Evolutionary conservation across 73 alveolate species (phyloP), one percentile per base, ranked within the genome.

Genomic region (Strombidium stylifer): DNA sequence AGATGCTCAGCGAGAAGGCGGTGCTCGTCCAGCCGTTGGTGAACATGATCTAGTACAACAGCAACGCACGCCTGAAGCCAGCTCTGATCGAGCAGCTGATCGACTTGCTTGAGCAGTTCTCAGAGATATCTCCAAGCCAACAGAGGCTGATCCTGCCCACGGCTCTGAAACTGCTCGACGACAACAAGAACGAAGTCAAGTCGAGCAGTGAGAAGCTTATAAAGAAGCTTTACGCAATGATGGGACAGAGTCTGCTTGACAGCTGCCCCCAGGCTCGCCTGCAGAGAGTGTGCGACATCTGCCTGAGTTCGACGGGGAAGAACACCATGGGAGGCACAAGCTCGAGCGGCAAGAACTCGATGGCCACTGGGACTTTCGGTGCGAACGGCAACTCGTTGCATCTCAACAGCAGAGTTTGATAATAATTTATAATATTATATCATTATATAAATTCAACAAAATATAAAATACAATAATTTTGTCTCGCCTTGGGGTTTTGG

Each of bases 1-100:
- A 56, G 46, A 15, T 14, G 2, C 44, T 56, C 21, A 5, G 44
- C 20, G 70, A 56, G 34, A 56, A 36, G 37, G 7, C 52, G 5
- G 25, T 56, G 8, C 23, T 56, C 3, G 39, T 56, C 11, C 26
- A 56, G 39, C 52, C 70, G 18, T 19, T 56, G 14, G 19, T 56
- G 2, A 32, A 25, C n/a, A 21, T 15, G 24, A 56, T 56, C 11
- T 32, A 56, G 21, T 56, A 36, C 24, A 56, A 54, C 21, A 56
- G 70, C 39, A 56, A 56, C 39, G n/a, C 54, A 4, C 10, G 70
- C 23, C 19, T 56, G 18, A 56, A 56, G 54, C 70, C 70, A 6
- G 26, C 39, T 2, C 54, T 56, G 16, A 56, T 56, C 7, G 70
- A 56, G 4, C 24, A 56, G 21, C 37, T 56, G 19, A 14, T 34